These are phyloP conservation scores for Aspergillus eucalypticola DNA, from an alignment of 2,329 filamentous ascomycete genomes.

Conservation along the genomic window DNA sequence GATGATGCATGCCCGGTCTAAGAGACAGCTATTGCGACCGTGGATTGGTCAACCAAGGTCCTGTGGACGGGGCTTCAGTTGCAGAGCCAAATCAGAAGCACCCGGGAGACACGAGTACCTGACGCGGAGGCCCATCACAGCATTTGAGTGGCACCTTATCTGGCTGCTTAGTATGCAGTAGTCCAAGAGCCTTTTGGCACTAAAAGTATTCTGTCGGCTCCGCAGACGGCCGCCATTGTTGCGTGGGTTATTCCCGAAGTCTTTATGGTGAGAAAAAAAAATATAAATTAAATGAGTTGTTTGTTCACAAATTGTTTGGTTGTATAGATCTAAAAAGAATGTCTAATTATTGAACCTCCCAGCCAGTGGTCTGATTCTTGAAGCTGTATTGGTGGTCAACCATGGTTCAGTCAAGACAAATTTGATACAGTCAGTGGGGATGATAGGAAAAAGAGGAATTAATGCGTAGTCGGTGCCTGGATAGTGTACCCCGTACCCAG, in stretches of 20 bases:
- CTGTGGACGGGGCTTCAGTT: constrained; percentile 12
- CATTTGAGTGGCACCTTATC: constrained; percentile 9
- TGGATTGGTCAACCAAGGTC: constrained; percentile 26
- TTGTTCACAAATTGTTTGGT: no score
- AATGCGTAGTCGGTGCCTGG: background rate
- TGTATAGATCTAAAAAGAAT: background rate
- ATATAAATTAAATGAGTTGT: no score
- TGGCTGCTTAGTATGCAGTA: constrained; percentile 1
- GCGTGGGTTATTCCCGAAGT: background rate
- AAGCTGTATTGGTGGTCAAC: constrained; percentile 9
- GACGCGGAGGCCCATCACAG: constrained; percentile 11
- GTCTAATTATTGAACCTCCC: background rate
- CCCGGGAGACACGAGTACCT: constrained; percentile 18
- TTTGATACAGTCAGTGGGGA: constrained; percentile 24
- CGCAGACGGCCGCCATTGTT: background rate
- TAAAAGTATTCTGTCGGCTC: background rate
- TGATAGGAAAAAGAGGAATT: constrained; percentile 14
- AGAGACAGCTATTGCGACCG: constrained; percentile 19
- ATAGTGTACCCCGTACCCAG: background rate
- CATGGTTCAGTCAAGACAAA: constrained; percentile 17
- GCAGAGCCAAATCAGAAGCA: constrained; percentile 20
- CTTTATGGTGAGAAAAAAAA: no score
- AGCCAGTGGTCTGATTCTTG: constrained; percentile 4
- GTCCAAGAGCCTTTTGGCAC: background rate
- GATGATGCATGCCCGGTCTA: constrained; percentile 33